Conservation (phyloP, 2,329 filamentous ascomycete genomes). For the Alternaria triticimaculans region DNA sequence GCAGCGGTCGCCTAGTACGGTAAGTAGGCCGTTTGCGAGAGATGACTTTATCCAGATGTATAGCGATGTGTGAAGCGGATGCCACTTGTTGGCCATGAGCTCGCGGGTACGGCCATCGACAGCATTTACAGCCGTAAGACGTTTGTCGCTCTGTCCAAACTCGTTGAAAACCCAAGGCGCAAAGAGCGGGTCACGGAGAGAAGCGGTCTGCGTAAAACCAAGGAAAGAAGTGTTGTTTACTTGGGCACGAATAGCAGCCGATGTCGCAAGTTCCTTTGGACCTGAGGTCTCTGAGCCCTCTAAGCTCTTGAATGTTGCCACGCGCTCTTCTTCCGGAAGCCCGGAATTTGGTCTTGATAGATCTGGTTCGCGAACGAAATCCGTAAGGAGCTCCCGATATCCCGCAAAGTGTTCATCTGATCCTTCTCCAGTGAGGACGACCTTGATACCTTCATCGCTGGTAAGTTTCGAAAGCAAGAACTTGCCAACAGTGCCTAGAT, state of each 20-base stretch:
- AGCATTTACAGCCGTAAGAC: slow-evolving; percentile 18
- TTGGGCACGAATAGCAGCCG: slow-evolving; percentile 16
- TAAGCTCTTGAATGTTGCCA: slow-evolving; percentile 11
- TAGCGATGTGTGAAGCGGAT: slow-evolving; percentile 31
- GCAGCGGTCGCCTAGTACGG: slow-evolving; percentile 53
- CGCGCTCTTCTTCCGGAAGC: slow-evolving; percentile 19
- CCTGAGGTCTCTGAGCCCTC: slow-evolving; percentile 16
- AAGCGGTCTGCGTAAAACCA: slow-evolving; percentile 18
- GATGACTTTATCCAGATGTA: slow-evolving; percentile 33
- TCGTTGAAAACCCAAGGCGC: slow-evolving; percentile 15
- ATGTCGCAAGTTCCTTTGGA: slow-evolving; percentile 19
- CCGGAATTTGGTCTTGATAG: slow-evolving; percentile 13
- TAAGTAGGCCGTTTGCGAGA: slow-evolving; percentile 47
- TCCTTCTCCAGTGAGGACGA: slow-evolving; percentile 62
- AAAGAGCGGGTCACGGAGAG: slow-evolving; percentile 14
- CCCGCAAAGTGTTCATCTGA: slow-evolving; percentile 63
- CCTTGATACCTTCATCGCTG: slow-evolving; percentile 57
- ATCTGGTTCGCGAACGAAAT: slow-evolving; percentile 60
- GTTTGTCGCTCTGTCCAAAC: slow-evolving; percentile 20
- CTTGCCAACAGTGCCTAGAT: slow-evolving; percentile 62
- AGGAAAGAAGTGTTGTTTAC: slow-evolving; percentile 25
- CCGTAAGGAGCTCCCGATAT: slow-evolving; percentile 56
- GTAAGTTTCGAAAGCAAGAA: slow-evolving; percentile 58
- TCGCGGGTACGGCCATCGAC: slow-evolving; percentile 37
- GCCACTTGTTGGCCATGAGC: slow-evolving; percentile 31